phyloP scores from a whole-genome alignment of 108 stramenopile genomes.

The Skeletonema potamos region DNA sequence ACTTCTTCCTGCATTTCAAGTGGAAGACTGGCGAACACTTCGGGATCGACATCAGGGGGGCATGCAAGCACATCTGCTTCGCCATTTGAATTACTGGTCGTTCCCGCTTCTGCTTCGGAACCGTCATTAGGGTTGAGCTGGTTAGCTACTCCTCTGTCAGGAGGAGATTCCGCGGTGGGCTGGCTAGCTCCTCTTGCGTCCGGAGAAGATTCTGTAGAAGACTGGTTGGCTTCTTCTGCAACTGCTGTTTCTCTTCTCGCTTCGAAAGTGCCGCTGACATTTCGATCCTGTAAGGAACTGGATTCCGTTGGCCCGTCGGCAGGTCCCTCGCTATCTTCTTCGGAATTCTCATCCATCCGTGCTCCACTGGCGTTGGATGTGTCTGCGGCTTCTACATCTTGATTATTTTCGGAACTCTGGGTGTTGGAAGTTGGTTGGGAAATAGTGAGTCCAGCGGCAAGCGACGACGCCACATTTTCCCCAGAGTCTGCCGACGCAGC shows the following conservation, averaged over 20 bases:
- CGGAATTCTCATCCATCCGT: slow-evolving; percentile 8
- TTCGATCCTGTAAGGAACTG: background rate
- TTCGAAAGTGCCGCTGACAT: background rate
- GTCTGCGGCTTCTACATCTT: background rate
- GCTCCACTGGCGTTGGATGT: background rate
- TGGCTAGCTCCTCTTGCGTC: background rate
- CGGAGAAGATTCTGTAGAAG: background rate
- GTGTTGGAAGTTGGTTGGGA: slow-evolving; percentile 31
- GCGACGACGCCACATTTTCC: slow-evolving; percentile 48
- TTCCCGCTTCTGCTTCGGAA: background rate
- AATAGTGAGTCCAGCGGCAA: slow-evolving; percentile 57
- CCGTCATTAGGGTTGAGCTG: background rate
- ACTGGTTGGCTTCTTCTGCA: background rate
- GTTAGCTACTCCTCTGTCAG: background rate
- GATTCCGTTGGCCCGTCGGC: background rate
- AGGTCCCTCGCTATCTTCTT: background rate
- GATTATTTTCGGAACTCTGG: slow-evolving; percentile 2
- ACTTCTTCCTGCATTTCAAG: slow-evolving; percentile 92
- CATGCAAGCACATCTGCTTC: slow-evolving; percentile 58
- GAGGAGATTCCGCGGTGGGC: background rate
- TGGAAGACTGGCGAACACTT: slow-evolving; percentile 90
- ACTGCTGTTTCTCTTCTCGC: background rate
- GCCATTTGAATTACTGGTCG: background rate
- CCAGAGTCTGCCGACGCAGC: slow-evolving; percentile 16
- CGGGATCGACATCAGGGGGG: slow-evolving; percentile 89